A percentile compares a stretch with the other conserved stretches of the same genome.
Conservation (phyloP, 2,329 filamentous ascomycete genomes). For the Trichoderma guizhouense region DNA sequence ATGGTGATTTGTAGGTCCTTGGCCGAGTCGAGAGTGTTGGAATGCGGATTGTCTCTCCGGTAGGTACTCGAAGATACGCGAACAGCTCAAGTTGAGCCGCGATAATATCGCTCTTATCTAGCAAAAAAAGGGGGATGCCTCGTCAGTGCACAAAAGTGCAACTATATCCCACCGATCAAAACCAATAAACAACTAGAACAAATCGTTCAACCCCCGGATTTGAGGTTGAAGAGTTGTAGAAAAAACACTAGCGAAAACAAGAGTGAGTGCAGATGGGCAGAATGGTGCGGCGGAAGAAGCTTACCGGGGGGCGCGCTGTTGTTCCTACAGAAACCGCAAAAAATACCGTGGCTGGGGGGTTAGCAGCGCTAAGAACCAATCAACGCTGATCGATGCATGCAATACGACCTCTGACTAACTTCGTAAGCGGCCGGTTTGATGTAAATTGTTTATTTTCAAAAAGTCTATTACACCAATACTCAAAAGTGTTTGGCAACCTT, state of each 20-base stretch:
- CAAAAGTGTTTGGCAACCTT: background rate
- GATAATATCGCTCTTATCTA: slow-evolving; percentile 24
- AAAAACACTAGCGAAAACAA: background rate
- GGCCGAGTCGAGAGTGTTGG: slow-evolving; percentile 19
- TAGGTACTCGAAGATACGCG: background rate
- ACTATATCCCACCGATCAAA: background rate
- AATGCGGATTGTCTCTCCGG: slow-evolving; percentile 22
- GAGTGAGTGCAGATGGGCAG: slow-evolving; percentile 22
- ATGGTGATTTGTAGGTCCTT: slow-evolving; percentile 22
- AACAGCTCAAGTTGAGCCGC: background rate
- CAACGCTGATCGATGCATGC: background rate
- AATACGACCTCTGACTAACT: background rate
- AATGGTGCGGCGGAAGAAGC: background rate
- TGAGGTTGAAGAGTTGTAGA: background rate
- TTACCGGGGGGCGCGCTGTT: background rate
- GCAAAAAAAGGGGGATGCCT: slow-evolving; percentile 11
- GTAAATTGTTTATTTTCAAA: background rate
- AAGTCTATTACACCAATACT: background rate
- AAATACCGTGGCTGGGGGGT: slow-evolving; percentile 25
- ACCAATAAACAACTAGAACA: background rate
- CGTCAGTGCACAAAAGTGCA: background rate
- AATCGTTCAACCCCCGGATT: background rate
- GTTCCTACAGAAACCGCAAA: slow-evolving; percentile 28
- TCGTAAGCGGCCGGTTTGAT: background rate
- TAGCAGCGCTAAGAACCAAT: background rate